A percentile compares a stretch with the other conserved stretches of the same genome.
These are phyloP conservation scores for Stenocarpella maydis DNA, from an alignment of 2,329 filamentous ascomycete genomes.

Conservation along the genomic window DNA sequence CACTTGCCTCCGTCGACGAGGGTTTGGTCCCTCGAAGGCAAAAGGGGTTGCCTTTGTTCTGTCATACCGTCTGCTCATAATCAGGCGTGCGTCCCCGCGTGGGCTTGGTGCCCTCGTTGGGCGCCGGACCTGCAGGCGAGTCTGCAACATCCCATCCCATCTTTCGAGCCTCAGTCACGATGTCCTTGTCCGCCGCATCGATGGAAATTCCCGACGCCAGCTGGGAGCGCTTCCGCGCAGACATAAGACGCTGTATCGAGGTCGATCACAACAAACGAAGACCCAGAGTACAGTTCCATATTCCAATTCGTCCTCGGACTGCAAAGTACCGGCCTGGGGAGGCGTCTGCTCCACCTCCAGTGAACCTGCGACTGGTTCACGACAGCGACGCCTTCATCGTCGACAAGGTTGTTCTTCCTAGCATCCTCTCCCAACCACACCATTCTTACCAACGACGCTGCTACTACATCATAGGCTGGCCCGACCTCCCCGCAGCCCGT, in stretches of 20 bases:
- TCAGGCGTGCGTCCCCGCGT: not conserved
- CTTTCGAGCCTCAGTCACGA: not conserved
- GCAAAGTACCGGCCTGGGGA: conserved; percentile 54
- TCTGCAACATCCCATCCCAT: not conserved
- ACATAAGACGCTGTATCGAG: conserved; percentile 20
- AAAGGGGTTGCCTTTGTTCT: not conserved
- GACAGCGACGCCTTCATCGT: conserved; percentile 66
- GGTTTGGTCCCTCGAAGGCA: conserved; percentile 15
- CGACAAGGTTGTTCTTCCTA: conserved; percentile 58
- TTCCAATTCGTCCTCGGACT: conserved; percentile 43
- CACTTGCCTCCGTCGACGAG: not conserved
- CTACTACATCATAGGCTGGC: conserved; percentile 64
- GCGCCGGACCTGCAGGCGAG: not conserved
- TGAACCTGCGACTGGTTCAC: conserved; percentile 56
- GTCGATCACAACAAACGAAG: not conserved
- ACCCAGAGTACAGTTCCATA: conserved; percentile 40
- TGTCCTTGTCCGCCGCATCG: not conserved
- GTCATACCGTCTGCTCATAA: not conserved
- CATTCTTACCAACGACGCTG: conserved; percentile 52
- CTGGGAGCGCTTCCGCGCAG: conserved; percentile 26
- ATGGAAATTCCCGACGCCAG: not conserved
- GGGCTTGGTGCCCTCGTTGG: not conserved
- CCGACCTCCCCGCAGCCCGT: conserved; percentile 58
- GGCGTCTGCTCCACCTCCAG: conserved; percentile 56
- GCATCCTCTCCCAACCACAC: conserved; percentile 40